Evolutionary conservation across 2,329 filamentous ascomycete genomes (phyloP).

Genomic region (Epichloe scottii): DNA sequence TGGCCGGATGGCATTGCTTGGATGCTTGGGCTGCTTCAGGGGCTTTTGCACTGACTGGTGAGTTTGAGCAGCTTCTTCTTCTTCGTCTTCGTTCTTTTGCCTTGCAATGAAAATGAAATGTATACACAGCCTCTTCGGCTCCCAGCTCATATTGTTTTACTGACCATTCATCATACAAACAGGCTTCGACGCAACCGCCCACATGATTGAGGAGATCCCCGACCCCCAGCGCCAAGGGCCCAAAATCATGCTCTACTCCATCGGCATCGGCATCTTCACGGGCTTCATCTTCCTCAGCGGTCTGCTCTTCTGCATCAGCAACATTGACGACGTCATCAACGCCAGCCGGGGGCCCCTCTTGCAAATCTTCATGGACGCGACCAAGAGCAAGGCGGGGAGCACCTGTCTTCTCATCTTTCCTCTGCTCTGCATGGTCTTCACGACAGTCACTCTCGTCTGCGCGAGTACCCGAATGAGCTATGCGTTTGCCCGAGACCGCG

Average conservation of each 20-base stretch:
- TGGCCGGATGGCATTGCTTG: slow-evolving; percentile 57
- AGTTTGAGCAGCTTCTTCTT: background rate
- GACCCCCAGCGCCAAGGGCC: slow-evolving; percentile 45
- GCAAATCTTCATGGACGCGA: slow-evolving; percentile 53
- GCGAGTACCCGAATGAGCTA: slow-evolving; percentile 55
- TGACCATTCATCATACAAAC: background rate
- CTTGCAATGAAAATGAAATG: no score
- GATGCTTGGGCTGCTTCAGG: slow-evolving; percentile 41
- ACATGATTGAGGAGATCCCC: slow-evolving; percentile 48
- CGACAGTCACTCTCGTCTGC: slow-evolving; percentile 51
- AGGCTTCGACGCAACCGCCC: slow-evolving; percentile 35
- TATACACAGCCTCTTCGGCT: no score
- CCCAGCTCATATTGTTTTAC: background rate
- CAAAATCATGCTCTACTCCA: slow-evolving; percentile 54
- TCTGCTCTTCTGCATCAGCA: slow-evolving; percentile 50
- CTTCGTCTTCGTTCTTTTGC: background rate
- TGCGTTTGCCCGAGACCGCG: slow-evolving; percentile 52
- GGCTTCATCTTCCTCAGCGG: slow-evolving; percentile 51
- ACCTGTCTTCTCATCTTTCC: slow-evolving; percentile 55
- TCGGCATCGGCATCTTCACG: slow-evolving; percentile 49
- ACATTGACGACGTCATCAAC: slow-evolving; percentile 43
- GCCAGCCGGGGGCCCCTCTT: slow-evolving; percentile 45
- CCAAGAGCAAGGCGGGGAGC: slow-evolving; percentile 47
- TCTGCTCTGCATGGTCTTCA: slow-evolving; percentile 52
- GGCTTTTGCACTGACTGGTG: slow-evolving; percentile 32